Evolutionary conservation across 805 yeast species (phyloP), one percentile per base, ranked within the genome.

Genomic region (Metschnikowia cerradonensis): DNA sequence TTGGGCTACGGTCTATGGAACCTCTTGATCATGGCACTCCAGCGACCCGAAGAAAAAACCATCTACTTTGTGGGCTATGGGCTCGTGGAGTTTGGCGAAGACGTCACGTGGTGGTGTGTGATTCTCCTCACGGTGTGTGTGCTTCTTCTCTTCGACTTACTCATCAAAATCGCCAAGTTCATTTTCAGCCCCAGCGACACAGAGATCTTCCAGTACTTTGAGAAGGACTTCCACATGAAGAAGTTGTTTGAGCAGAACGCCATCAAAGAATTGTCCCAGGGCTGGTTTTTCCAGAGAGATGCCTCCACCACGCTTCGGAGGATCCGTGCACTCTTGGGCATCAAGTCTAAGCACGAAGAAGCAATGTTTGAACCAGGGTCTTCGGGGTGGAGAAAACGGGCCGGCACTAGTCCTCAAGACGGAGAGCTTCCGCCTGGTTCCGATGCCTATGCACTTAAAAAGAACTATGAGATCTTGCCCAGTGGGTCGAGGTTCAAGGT

Each of bases 1-100:
- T 81, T 84, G 22, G 99, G 98, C 1, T 94, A 95, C 84, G 69
- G 87, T 6, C 59, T 84, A 11, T 94, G 97, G 97, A 83, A 88
- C 65, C 75, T 87, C 49, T 65, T 90, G 30, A 78, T 92, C 43
- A 88, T 91, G 62, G 78, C 76, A 3, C 68, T 91, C n/a, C 86
- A 88, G 64, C 72, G 67, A 60, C 67, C 62, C 57, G 79, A 70
- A 62, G 79, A 62, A 47, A 75, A 76, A 33, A 70, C 80, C 49
- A 87, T 88, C 13, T 90, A 81, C 67, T 88, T 80, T 64, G 97
- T 88, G 2, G 72, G 75, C 6, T 75, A 79, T 53, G 96, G 94
- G 2, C 72, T 94, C 44, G 67, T 82, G 45, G 81, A 81, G 47
- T 90, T 89, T 71, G 98, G 98, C 20, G 67, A 57, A 19, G 97